Conservation (phyloP, 495 filamentous ascomycete species). For the Daldinia loculata region DNA sequence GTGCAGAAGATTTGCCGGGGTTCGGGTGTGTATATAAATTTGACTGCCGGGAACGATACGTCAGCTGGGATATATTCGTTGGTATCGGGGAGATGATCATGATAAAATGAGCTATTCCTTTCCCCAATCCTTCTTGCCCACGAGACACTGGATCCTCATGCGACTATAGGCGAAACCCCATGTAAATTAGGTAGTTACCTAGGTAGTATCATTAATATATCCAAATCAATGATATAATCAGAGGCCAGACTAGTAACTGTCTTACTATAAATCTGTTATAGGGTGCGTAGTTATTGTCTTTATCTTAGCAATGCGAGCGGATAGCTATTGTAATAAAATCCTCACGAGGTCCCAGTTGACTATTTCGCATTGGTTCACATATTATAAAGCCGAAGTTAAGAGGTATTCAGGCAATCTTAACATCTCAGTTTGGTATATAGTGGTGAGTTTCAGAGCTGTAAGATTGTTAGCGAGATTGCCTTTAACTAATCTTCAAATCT, state of each 20-base stretch:
- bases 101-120: conserved; percentile 5
- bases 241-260: background rate
- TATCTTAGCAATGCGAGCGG: background rate
- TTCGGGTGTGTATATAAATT: conserved; percentile 6
- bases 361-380: too few relatives aligned
- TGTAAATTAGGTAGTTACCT: background rate
- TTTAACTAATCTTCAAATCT: background rate
- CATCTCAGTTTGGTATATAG: too few relatives aligned
- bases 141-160: background rate
- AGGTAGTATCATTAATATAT: background rate
- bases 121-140: conserved; percentile 19
- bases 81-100: background rate
- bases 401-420: too few relatives aligned
- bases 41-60: background rate
- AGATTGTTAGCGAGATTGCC: background rate
- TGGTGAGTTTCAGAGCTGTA: too few relatives aligned
- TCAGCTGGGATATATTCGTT: background rate
- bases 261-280: background rate
- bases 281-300: background rate
- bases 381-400: too few relatives aligned
- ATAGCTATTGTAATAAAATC: background rate
- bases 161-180: background rate
- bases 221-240: background rate
- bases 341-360: too few relatives aligned
- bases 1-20: background rate